Evolutionary conservation across 2,329 filamentous ascomycete species (phyloP).

Genomic region (Penicillium sclerotiorum): DNA sequence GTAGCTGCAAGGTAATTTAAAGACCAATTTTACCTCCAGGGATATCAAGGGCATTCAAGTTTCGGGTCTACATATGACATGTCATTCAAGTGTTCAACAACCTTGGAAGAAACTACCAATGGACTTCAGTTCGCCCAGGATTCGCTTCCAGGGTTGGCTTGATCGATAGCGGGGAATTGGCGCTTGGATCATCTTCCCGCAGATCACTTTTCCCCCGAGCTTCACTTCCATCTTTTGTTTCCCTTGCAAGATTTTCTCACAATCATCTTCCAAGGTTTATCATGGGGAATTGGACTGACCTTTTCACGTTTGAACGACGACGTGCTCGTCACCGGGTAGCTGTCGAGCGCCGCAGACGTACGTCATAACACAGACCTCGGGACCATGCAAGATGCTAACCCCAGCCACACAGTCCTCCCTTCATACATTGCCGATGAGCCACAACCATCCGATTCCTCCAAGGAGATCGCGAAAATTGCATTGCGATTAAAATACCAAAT

Average conservation of each 20-base stretch:
- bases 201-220: slow-evolving; percentile 9
- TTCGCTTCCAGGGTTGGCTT: not conserved
- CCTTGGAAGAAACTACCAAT: too few species aligned
- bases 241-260: too few species aligned
- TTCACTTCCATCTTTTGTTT: too few species aligned
- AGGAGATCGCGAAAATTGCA: slow-evolving; percentile 85
- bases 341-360: slow-evolving; percentile 47
- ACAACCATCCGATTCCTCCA: slow-evolving; percentile 69
- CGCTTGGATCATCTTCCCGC: slow-evolving; percentile 8
- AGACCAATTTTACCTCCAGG: too few species aligned
- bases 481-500: slow-evolving; percentile 88
- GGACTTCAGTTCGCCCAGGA: too few species aligned
- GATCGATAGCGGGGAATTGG: slow-evolving; percentile 4
- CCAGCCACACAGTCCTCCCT: slow-evolving; percentile 45
- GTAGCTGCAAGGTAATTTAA: too few species aligned
- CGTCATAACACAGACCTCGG: slow-evolving; percentile 25
- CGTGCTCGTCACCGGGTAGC: slow-evolving; percentile 35
- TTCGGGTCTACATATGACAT: too few species aligned
- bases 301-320: slow-evolving; percentile 34
- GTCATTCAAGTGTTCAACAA: too few species aligned
- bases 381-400: slow-evolving; percentile 17
- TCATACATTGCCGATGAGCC: slow-evolving; percentile 40
- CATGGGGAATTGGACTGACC: slow-evolving; percentile 45
- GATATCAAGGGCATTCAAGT: too few species aligned
- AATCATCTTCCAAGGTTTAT: too few species aligned